Evolutionary conservation across 73 alveolate genomes (phyloP).

Genomic region (Paramecium biaurelia): DNA sequence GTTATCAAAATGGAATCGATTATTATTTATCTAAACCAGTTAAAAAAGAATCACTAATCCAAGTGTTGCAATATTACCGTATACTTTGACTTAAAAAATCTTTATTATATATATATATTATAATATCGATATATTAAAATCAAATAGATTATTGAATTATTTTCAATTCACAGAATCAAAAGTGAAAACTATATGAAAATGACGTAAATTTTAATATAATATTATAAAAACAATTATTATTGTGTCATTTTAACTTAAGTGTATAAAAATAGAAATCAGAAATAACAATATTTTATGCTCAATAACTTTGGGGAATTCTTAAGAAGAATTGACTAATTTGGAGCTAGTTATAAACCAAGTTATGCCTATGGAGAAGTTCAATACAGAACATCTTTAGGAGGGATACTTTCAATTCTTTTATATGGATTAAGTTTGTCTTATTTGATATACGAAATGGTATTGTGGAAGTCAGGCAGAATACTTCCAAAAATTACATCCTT

Average conservation of each 20-base stretch:
- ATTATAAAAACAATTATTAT: neutral
- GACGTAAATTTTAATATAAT: neutral
- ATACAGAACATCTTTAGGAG: slow-evolving; percentile 28
- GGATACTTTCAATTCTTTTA: neutral
- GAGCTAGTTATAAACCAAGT: slow-evolving; percentile 16
- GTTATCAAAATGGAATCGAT: slow-evolving; percentile 33
- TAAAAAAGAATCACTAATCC: neutral
- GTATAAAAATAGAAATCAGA: neutral
- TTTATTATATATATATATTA: neutral
- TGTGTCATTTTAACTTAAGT: neutral
- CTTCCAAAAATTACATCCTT: neutral
- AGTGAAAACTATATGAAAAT: neutral
- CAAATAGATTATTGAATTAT: too few species aligned
- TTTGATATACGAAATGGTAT: neutral
- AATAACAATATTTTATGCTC: neutral
- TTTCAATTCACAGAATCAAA: neutral
- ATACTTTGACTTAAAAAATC: neutral
- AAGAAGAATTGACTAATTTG: slow-evolving; percentile 32
- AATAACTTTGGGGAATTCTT: neutral
- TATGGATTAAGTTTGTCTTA: slow-evolving; percentile 44
- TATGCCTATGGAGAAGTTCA: neutral
- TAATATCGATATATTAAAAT: too few species aligned
- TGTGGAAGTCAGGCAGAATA: neutral
- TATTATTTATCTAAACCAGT: slow-evolving; percentile 37
- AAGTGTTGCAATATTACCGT: slow-evolving; percentile 1